These are phyloP conservation scores for Aspergillus bombycis DNA, from an alignment of 2,329 filamentous ascomycete genomes.

Conservation along the genomic window DNA sequence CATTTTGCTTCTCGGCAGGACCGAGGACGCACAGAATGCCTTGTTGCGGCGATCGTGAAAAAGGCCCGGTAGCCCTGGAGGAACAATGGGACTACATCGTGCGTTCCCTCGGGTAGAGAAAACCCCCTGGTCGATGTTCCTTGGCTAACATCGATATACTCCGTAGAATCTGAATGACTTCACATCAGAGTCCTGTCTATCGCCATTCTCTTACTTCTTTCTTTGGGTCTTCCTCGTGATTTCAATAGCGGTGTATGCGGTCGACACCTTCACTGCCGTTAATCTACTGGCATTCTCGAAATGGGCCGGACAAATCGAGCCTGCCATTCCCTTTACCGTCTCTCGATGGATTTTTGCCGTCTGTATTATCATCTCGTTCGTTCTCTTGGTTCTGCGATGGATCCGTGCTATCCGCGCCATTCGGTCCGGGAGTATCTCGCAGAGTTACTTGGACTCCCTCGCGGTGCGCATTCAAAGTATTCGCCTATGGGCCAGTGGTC, in stretches of 20 bases:
- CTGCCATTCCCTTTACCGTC: conserved; percentile 73
- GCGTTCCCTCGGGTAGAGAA: conserved; percentile 35
- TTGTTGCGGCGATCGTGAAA: conserved; percentile 63
- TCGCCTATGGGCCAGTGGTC: conserved; percentile 67
- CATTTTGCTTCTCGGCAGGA: conserved; percentile 30
- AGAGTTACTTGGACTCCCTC: conserved; percentile 87
- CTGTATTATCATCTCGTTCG: conserved; percentile 88
- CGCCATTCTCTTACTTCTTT: conserved; percentile 79
- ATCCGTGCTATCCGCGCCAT: conserved; percentile 80
- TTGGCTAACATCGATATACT: conserved; percentile 11
- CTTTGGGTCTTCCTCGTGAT: conserved; percentile 79
- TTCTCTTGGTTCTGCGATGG: conserved; percentile 80
- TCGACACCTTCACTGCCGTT: conserved; percentile 91
- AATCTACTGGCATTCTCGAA: conserved; percentile 86
- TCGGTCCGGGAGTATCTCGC: conserved; percentile 79
- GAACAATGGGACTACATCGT: conserved; percentile 96
- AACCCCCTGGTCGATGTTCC: not conserved
- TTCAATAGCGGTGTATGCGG: conserved; percentile 80
- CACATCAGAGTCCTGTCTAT: conserved; percentile 76
- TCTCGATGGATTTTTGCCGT: conserved; percentile 94
- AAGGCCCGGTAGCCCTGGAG: conserved; percentile 73
- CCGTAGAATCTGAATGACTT: conserved; percentile 70
- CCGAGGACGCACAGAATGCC: conserved; percentile 58
- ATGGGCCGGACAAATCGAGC: conserved; percentile 84
- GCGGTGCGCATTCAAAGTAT: conserved; percentile 84